Base-by-base conservation (phyloP, 106 monocot genomes). In the Dioscorea zingiberensis region DNA sequence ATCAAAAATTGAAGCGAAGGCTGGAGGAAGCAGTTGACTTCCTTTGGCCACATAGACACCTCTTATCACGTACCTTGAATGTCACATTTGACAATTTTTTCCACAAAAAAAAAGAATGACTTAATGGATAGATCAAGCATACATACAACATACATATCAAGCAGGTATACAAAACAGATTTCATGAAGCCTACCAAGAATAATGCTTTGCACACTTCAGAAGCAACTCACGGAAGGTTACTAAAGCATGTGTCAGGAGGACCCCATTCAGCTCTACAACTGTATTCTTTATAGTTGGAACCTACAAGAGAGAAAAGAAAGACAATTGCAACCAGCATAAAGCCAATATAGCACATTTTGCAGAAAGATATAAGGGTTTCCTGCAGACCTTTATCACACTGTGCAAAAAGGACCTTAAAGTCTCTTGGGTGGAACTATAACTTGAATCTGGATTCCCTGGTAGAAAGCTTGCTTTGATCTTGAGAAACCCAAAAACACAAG, bases 1-100 rank as follows among this genome's bases (percentile, higher is more conserved):
- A 73, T 89, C 94, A 87, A 94, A 94, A 58, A 94, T 79, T 47
- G 94, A 94, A 62, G 84, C 89, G 82, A 94, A 86, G 60, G 86
- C 80, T 54, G 94, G 94, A 16, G 94, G 94, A 79, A 94, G 86
- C 64, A 94, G 55, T 25, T 69, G 78, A 72, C 94, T 94, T 56
- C 94, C 94, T 76, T 89, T 94, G 67, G 86, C 81, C 55, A 84
- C 63, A 59, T 94, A 94, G 30, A 94, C 66, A 61, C 81, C 86
- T 65, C 94, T 77, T 49, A 94, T 44, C 25, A 82, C 58, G 81
- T 94, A 94, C 94, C 94, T 94, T 60, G 17, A 71, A 75, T 62
- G 21, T 51, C 29, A 25, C 6, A 7, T 47, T 10, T 51, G 25
- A 66, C 25, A 66, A n/a, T 47, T 59, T 30, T 44, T 18, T 18